Conservation (phyloP, 805 yeast species). For the Metschnikowia kofuensis region DNA sequence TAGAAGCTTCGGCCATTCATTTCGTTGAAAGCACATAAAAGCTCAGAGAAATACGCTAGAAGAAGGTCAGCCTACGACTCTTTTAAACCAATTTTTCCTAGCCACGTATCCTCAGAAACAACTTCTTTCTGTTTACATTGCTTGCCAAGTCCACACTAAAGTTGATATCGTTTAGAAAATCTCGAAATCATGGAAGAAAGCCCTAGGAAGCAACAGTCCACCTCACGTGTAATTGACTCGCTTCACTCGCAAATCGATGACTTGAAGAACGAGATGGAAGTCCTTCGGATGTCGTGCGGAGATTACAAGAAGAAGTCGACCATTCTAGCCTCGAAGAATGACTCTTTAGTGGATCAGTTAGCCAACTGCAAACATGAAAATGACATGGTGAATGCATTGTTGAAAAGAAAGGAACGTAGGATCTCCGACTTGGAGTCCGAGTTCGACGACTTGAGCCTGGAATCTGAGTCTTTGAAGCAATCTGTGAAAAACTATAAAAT, state of each 20-base stretch:
- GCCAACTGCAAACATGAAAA: slow-evolving; percentile 75
- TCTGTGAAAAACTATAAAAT: slow-evolving; percentile 49
- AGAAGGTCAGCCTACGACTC: slow-evolving; percentile 11
- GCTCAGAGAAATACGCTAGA: background rate
- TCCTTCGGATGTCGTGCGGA: slow-evolving; percentile 34
- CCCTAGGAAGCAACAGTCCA: slow-evolving; percentile 21
- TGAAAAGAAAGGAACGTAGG: slow-evolving; percentile 68
- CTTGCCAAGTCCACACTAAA: too few relatives aligned
- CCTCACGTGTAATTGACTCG: slow-evolving; percentile 49
- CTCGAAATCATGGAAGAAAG: slow-evolving; percentile 17
- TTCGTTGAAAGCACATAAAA: background rate
- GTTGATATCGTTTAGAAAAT: background rate
- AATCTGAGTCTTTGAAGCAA: slow-evolving; percentile 47
- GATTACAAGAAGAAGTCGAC: slow-evolving; percentile 55
- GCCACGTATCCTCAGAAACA: background rate
- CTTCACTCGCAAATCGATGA: slow-evolving; percentile 45
- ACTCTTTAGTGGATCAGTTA: slow-evolving; percentile 57
- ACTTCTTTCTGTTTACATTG: too few relatives aligned
- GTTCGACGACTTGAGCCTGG: slow-evolving; percentile 44
- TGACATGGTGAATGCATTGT: slow-evolving; percentile 65
- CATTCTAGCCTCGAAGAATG: slow-evolving; percentile 46
- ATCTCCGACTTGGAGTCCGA: slow-evolving; percentile 64
- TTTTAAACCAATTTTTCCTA: background rate
- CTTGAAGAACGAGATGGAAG: slow-evolving; percentile 45
- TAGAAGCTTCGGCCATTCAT: background rate